phyloP scores from a whole-genome alignment of 2,329 filamentous ascomycete genomes.

The Microthyrium microscopicum region DNA sequence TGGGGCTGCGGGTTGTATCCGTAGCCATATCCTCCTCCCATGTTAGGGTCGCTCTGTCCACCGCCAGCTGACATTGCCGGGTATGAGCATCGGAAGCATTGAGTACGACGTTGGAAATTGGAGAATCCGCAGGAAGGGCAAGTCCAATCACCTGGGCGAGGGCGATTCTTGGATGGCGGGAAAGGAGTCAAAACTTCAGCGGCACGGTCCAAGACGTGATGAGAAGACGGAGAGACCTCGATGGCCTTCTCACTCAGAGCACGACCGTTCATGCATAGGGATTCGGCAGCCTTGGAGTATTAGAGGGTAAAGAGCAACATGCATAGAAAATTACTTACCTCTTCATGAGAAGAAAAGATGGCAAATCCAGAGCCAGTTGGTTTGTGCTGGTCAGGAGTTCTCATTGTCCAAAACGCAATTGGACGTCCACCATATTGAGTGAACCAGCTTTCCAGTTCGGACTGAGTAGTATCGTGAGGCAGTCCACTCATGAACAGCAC shows the following conservation, averaged over 20 bases:
- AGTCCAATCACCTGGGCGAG: slow-evolving; percentile 94
- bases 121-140: slow-evolving; percentile 98
- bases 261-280: slow-evolving; percentile 96
- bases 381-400: slow-evolving; percentile 97
- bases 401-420: slow-evolving; percentile 97
- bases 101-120: slow-evolving; percentile 96
- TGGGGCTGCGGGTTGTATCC: slow-evolving; percentile 39
- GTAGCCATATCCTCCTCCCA: slow-evolving; percentile 41
- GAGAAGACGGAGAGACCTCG: slow-evolving; percentile 95
- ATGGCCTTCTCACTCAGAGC: slow-evolving; percentile 98
- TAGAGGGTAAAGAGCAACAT: neutral
- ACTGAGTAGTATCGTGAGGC: slow-evolving; percentile 95
- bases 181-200: slow-evolving; percentile 94
- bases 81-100: slow-evolving; percentile 98
- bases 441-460: slow-evolving; percentile 97
- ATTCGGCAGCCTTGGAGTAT: slow-evolving; percentile 64
- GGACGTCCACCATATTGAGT: slow-evolving; percentile 95
- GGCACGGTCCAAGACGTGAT: slow-evolving; percentile 84
- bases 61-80: slow-evolving; percentile 69
- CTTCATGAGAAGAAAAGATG: slow-evolving; percentile 96
- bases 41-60: slow-evolving; percentile 56
- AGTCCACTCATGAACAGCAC: slow-evolving; percentile 95
- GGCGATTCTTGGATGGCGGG: slow-evolving; percentile 95
- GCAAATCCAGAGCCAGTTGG: slow-evolving; percentile 97
- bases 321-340: slow-evolving; percentile 48